Conservation (phyloP, 176 grass and related monocot species). For the Hordeum vulgare region MorexV3_pseudomolecules_assembly NC_058524.1:203136904-203137403, state of each 20-base stretch:
- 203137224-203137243: conserved; percentile 67
- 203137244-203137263: conserved; percentile 26
- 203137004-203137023: background rate
- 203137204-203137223: conserved; percentile 67
- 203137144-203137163: conserved; percentile 45
- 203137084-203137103: background rate
- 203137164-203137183: background rate
- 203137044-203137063: conserved; percentile 25
- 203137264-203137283: conserved; percentile 37
- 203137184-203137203: conserved; percentile 58
- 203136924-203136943: conserved; percentile 51
- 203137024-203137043: conserved; percentile 1
- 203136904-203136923: conserved; percentile 95
- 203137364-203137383: conserved; percentile 50
- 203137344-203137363: conserved; percentile 28
- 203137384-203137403: conserved; percentile 70
- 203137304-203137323: conserved; percentile 16
- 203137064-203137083: conserved; percentile 31
- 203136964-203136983: background rate
- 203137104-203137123: background rate
- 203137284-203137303: conserved; percentile 8
- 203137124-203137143: conserved; percentile 43
- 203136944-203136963: conserved; percentile 30
- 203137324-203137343: conserved; percentile 24
- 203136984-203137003: background rate